Conservation (phyloP, 129 eudicot genomes). For the Deinandra increscens region DNA sequence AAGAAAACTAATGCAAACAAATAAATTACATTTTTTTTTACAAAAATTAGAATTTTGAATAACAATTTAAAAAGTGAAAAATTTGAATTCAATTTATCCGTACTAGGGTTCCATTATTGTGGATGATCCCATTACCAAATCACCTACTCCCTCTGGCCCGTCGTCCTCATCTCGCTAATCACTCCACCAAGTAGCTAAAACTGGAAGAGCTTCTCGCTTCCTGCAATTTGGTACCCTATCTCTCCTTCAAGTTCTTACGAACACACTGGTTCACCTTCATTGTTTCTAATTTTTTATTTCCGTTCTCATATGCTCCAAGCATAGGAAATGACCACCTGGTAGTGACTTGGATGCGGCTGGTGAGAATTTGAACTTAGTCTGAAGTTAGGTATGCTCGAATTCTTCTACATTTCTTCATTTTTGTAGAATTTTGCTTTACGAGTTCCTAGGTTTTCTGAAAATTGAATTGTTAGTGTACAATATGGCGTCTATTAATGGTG, state of each 20-base stretch:
- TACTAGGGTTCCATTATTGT: background rate
- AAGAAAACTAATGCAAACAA: too few species aligned
- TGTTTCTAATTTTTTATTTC: background rate
- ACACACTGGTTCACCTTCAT: too few species aligned
- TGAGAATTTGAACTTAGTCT: background rate
- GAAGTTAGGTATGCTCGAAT: slow-evolving; percentile 1
- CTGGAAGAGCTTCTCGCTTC: background rate
- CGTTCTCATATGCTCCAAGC: background rate
- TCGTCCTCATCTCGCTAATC: background rate
- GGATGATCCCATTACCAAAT: background rate
- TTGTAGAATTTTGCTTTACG: background rate
- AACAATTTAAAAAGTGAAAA: too few species aligned
- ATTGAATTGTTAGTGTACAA: background rate
- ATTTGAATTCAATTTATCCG: background rate
- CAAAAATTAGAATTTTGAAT: too few species aligned
- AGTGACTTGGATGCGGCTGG: background rate
- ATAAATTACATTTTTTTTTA: too few species aligned
- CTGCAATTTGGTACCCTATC: background rate
- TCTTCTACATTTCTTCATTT: background rate
- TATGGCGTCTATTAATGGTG: too few species aligned
- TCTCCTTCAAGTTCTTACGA: too few species aligned
- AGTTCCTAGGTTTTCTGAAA: background rate
- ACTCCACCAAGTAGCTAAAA: background rate
- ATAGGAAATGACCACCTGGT: background rate
- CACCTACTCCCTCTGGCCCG: background rate